Conservation (phyloP, 2,329 filamentous ascomycete genomes). For the Ustulina deusta region DNA sequence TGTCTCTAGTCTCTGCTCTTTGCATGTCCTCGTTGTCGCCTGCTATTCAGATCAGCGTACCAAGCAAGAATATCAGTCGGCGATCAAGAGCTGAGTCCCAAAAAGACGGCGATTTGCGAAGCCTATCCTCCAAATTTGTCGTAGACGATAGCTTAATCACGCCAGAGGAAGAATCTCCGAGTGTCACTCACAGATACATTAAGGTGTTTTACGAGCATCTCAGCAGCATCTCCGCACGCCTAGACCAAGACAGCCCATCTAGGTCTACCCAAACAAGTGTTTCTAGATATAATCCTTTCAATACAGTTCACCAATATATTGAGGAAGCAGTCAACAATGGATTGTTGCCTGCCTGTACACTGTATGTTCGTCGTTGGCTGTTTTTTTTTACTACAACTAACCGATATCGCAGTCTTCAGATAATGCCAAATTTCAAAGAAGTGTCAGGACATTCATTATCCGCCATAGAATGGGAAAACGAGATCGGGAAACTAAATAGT, state of each 20-base stretch:
- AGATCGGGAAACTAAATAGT: conserved; percentile 44
- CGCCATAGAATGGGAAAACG: conserved; percentile 43
- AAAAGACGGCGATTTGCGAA: conserved; percentile 35
- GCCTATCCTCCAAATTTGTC: conserved; percentile 42
- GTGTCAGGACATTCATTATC: conserved; percentile 36
- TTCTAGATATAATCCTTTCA: conserved; percentile 39
- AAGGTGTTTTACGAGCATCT: conserved; percentile 44
- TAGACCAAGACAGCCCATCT: conserved; percentile 7
- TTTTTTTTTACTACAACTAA: conserved; percentile 31
- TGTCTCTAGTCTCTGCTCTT: conserved; percentile 58
- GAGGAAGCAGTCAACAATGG: conserved; percentile 40
- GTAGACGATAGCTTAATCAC: conserved; percentile 41
- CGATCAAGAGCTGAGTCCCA: conserved; percentile 18
- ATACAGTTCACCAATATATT: conserved; percentile 36
- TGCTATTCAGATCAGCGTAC: conserved; percentile 34
- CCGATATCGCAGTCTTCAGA: conserved; percentile 41
- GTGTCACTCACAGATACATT: conserved; percentile 35
- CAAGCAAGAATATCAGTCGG: conserved; percentile 35
- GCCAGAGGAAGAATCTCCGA: conserved; percentile 15
- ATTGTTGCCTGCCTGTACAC: conserved; percentile 40
- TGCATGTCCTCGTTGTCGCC: conserved; percentile 41
- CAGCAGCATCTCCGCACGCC: conserved; percentile 2
- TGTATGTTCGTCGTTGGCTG: conserved; percentile 40
- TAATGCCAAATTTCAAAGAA: conserved; percentile 38
- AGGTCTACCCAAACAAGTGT: conserved; percentile 14